Conservation (phyloP, 2,329 filamentous ascomycete genomes). For the Colletotrichum horii region DNA sequence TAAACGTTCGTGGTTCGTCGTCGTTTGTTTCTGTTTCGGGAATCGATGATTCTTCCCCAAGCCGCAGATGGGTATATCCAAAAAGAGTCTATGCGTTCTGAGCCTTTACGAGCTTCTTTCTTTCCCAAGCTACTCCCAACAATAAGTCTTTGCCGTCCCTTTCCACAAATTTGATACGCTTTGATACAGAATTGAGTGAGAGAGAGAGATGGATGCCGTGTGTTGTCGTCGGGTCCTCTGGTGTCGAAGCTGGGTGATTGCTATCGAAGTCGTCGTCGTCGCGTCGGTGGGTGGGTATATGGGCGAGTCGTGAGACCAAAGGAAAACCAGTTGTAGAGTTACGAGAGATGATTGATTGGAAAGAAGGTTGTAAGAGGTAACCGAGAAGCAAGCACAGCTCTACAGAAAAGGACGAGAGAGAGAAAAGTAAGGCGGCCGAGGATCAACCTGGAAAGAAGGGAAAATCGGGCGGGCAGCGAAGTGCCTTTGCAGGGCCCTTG, state of each 20-base stretch:
- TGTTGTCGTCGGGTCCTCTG: constrained; percentile 14
- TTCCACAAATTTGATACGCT: constrained; percentile 6
- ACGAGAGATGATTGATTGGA: constrained; percentile 5
- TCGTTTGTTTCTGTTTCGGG: constrained; percentile 4
- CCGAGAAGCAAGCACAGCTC: constrained; percentile 23
- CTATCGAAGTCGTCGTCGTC: constrained; percentile 16
- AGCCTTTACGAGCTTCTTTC: constrained; percentile 22
- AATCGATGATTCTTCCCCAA: constrained; percentile 1
- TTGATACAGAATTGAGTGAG: constrained; percentile 6
- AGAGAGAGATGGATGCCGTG: neutral
- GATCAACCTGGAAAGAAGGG: constrained; percentile 63
- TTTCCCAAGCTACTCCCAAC: constrained; percentile 12
- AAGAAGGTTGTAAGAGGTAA: constrained; percentile 3
- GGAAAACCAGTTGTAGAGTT: constrained; percentile 6
- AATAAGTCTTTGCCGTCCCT: neutral
- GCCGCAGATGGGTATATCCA: constrained; percentile 17
- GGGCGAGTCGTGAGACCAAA: constrained; percentile 19
- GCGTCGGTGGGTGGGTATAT: constrained; percentile 18
- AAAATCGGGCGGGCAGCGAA: constrained; percentile 27
- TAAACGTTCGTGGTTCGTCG: constrained; percentile 3
- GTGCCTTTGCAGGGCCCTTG: constrained; percentile 26
- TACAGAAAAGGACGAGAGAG: constrained; percentile 12
- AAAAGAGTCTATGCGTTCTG: constrained; percentile 16
- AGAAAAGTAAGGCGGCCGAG: constrained; percentile 51
- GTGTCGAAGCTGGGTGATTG: neutral